Conservation (phyloP, 805 yeast genomes). For the Yamadazyma phyllophila region DNA sequence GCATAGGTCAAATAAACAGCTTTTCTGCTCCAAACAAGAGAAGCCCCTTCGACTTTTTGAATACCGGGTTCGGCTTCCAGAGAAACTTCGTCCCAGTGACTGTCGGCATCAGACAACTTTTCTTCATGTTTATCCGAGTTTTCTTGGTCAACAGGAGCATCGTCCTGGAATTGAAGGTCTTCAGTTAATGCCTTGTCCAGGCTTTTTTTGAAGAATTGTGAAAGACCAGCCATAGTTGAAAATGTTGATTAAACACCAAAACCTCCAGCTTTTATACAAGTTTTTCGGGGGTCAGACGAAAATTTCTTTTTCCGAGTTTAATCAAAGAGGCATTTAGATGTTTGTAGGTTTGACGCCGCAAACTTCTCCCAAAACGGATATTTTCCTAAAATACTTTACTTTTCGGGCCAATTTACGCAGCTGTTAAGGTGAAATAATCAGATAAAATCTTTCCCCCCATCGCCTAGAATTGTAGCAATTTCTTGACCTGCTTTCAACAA, state of each 20-base stretch:
- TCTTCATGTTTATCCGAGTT: background rate
- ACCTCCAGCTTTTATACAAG: background rate
- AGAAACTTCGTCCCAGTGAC: conserved; percentile 14
- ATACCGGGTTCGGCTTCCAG: conserved; percentile 25
- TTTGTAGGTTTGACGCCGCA: too few species aligned
- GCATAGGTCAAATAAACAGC: conserved; percentile 24
- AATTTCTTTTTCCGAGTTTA: background rate
- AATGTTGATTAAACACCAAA: background rate
- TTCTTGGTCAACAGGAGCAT: background rate
- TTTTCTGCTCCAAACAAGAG: conserved; percentile 27
- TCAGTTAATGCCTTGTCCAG: conserved; percentile 1
- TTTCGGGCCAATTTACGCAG: too few species aligned
- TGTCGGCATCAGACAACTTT: background rate
- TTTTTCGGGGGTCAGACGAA: background rate
- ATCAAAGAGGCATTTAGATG: too few species aligned
- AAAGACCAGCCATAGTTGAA: conserved; percentile 4
- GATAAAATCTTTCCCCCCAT: too few species aligned
- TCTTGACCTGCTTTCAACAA: too few species aligned
- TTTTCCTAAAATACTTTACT: too few species aligned
- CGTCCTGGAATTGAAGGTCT: background rate
- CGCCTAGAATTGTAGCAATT: too few species aligned
- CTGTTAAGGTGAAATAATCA: too few species aligned
- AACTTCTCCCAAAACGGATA: too few species aligned
- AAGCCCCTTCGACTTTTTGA: conserved; percentile 26
- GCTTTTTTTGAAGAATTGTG: conserved; percentile 2